Conservation (phyloP, 768 basidiomycete genomes). For the Zangia roseola region DNA sequence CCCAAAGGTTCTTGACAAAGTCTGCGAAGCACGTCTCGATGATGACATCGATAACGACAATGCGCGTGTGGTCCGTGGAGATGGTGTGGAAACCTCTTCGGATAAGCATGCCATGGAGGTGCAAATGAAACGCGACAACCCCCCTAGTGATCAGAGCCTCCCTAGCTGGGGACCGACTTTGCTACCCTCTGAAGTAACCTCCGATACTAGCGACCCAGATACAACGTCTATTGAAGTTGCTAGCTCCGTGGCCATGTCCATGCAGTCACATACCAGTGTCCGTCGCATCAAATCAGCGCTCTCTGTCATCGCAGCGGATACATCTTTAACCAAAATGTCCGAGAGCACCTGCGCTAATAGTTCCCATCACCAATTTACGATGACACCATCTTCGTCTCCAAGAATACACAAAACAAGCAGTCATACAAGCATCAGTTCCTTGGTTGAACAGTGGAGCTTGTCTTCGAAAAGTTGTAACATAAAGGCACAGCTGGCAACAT, state of each 20-base stretch:
- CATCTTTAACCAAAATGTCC: conserved; percentile 11
- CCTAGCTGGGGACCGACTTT: conserved; percentile 51
- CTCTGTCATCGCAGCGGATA: conserved; percentile 24
- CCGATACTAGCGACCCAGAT: conserved; percentile 2
- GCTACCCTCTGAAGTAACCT: background rate
- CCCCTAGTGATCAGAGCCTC: conserved; percentile 37
- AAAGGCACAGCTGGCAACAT: conserved; percentile 30
- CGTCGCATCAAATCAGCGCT: conserved; percentile 33
- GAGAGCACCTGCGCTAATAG: conserved; percentile 3
- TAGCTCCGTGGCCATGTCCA: conserved; percentile 4
- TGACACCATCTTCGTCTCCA: conserved; percentile 44
- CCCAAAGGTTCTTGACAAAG: conserved; percentile 50
- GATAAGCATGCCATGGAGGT: conserved; percentile 42
- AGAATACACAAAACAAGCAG: conserved; percentile 48
- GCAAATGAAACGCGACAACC: conserved; percentile 28
- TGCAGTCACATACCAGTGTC: conserved; percentile 17
- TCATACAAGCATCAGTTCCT: conserved; percentile 55
- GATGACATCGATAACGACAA: conserved; percentile 69
- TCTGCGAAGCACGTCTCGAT: conserved; percentile 61
- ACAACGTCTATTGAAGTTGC: conserved; percentile 3
- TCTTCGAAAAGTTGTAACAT: conserved; percentile 57
- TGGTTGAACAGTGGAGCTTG: conserved; percentile 58
- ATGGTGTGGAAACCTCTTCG: conserved; percentile 57
- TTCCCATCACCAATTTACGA: conserved; percentile 17
- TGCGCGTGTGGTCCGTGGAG: conserved; percentile 68